Base-by-base conservation (phyloP, 441 rosid species). In the Croton setiger region DNA sequence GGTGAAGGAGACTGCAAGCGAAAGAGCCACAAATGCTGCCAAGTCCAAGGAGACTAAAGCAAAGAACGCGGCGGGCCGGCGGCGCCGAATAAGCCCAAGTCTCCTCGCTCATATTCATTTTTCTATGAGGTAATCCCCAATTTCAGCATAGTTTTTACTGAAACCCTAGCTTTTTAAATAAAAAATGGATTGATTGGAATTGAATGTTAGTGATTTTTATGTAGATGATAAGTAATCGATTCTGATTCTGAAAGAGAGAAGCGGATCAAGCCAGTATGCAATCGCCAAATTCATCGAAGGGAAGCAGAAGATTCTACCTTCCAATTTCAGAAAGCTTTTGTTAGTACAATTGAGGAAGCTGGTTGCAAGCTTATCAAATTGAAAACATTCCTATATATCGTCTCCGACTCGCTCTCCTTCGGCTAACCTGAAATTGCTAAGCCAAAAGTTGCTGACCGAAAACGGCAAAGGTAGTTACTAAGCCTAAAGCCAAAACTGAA, bases 181-280 rank as follows among this genome's bases (percentile, higher is more conserved):
- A 0, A 21, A 33, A 47, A n/a, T 27, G 1, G 73, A 59, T 75
- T 57, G 55, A 35, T 17, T 37, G 17, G 13, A 17, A 15, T 58
- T 35, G 21, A 48, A 8, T 20, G 14, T 13, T 45, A n/a, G 11
- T 12, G 60, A 21, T 53, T 27, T 45, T 27, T 77, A 41, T 72
- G 48, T 64, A 93, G 98, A 90, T 93, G 97, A 79, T 93, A 1
- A 86, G 80, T 55, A 94, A 85, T 0, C 98, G 9, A 89, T 93
- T 39, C 77, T 77, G n/a, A 79, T 89, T 5, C 52, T 90, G 82
- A 90, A 93, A 75, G 98, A 90, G 77, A 89, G 78, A 75, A 85
- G 83, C 1, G 98, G 98, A 53, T 93, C 98, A 55, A 93, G 98
- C 62, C 97, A 90, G 74, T 83, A 90, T 58, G 98, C 98, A 31